Base-by-base conservation (phyloP, 2,329 filamentous ascomycete species). In the Zymoseptoria brevis region DNA sequence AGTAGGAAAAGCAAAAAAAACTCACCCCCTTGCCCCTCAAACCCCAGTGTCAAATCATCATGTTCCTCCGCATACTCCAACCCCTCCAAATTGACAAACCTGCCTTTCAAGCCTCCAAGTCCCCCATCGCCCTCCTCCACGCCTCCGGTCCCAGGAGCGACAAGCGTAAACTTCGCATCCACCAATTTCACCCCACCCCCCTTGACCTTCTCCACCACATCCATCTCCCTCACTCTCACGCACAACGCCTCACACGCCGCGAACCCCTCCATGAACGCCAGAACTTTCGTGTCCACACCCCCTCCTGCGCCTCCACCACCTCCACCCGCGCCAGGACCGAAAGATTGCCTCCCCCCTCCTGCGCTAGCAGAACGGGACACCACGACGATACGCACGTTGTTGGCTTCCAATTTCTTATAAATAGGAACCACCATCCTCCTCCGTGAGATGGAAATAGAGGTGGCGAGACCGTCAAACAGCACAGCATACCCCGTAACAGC, bases 381-480 rank as follows among this genome's bases (percentile, higher is more conserved):
- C 45, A 96, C 80, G 71, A 96, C 91, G 7, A 96, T 79, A 41
- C 92, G 85, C 8, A 89, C 89, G 45, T 81, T 82, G n/a, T 81
- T 84, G 2, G 91, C 89, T 70, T 95, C 90, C 89, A 90, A 95
- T 73, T 94, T 94, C 76, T 96, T 96, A 77, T 95, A 89, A 65
- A 96, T 93, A 0, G 90, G 90, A 16, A 96, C 90, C 11, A 96
- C 89, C 87, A 92, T 94, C 53, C 70, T 64, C 8, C 72, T 66
- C 7, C 91, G 85, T 1, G 91, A 86, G 64, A 96, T 96, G 59
- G 87, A 86, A 72, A 96, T 89, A 0, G 84, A 85, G 7, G 82
- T 79, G 5, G 90, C 90, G 56, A 89, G 68, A 26, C 68, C 64
- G 59, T 77, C 71, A 67, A 66, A 74, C 3, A 70, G 76, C 16